phyloP scores from a whole-genome alignment of 2,329 filamentous ascomycete species.

The Geosmithia flava region DNA sequence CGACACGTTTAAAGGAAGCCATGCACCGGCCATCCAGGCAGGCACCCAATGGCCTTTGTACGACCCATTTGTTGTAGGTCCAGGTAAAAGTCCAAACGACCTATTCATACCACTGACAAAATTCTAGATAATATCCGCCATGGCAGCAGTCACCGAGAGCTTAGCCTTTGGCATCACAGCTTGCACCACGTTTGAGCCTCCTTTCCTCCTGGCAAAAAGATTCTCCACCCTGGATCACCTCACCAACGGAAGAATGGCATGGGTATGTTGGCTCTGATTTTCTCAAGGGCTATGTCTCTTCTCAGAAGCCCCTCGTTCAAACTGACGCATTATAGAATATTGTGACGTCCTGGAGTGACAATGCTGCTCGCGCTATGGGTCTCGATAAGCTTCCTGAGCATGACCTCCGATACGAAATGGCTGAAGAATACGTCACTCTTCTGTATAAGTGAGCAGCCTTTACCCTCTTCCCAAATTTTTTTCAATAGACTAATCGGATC shows the following conservation, averaged over 20 bases:
- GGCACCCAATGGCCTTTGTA: not conserved
- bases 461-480: conserved; percentile 10
- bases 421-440: conserved; percentile 48
- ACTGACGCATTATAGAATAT: conserved; percentile 31
- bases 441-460: conserved; percentile 41
- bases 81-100: not conserved
- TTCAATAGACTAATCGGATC: not conserved
- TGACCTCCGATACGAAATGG: conserved; percentile 47
- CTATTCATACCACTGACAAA: conserved; percentile 3
- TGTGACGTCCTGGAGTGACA: conserved; percentile 38
- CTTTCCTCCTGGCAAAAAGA: conserved; percentile 47
- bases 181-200: conserved; percentile 49
- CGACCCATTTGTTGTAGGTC: conserved; percentile 19
- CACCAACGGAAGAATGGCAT: conserved; percentile 46
- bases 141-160: conserved; percentile 55
- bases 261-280: conserved; percentile 16
- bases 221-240: conserved; percentile 52
- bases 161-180: conserved; percentile 51
- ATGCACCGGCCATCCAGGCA: conserved; percentile 9
- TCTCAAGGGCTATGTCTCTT: not conserved
- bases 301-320: not conserved
- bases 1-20: conserved; percentile 1
- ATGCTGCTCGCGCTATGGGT: conserved; percentile 50
- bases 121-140: conserved; percentile 32
- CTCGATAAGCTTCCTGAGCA: conserved; percentile 44